Conservation (phyloP, 2,329 filamentous ascomycete species). For the Trichoderma guizhouense region DNA sequence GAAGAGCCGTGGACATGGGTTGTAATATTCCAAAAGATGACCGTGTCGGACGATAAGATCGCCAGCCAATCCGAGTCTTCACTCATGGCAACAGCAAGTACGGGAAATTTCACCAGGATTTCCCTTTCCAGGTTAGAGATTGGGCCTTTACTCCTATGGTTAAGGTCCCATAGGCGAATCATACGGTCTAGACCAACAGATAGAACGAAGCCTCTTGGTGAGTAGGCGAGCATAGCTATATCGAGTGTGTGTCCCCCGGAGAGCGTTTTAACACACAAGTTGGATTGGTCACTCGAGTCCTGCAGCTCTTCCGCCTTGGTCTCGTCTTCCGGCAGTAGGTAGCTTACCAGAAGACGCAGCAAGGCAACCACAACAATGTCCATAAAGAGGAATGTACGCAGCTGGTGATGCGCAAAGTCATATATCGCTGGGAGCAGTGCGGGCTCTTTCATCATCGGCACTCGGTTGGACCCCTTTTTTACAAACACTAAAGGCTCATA, state of each 20-base stretch:
- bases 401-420: slow-evolving; percentile 63
- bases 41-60: slow-evolving; percentile 56
- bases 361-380: slow-evolving; percentile 61
- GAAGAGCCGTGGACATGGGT: slow-evolving; percentile 55
- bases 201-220: slow-evolving; percentile 61
- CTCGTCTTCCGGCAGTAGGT: slow-evolving; percentile 65
- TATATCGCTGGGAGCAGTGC: slow-evolving; percentile 44
- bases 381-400: slow-evolving; percentile 57
- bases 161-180: slow-evolving; percentile 64
- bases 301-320: slow-evolving; percentile 42
- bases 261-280: slow-evolving; percentile 59
- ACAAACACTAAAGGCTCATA: slow-evolving; percentile 75
- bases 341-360: slow-evolving; percentile 69
- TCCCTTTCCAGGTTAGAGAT: slow-evolving; percentile 40
- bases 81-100: slow-evolving; percentile 63
- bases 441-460: slow-evolving; percentile 44
- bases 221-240: slow-evolving; percentile 61
- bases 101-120: slow-evolving; percentile 50
- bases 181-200: slow-evolving; percentile 68
- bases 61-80: slow-evolving; percentile 63
- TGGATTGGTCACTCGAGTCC: slow-evolving; percentile 43
- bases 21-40: slow-evolving; percentile 62
- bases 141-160: slow-evolving; percentile 39
- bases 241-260: slow-evolving; percentile 65
- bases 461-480: slow-evolving; percentile 64